Percentiles rank a stretch among this genome's conserved stretches.
phyloP scores from a whole-genome alignment of 1,139 yeast species.

The Candida pseudocylindracea region DNA sequence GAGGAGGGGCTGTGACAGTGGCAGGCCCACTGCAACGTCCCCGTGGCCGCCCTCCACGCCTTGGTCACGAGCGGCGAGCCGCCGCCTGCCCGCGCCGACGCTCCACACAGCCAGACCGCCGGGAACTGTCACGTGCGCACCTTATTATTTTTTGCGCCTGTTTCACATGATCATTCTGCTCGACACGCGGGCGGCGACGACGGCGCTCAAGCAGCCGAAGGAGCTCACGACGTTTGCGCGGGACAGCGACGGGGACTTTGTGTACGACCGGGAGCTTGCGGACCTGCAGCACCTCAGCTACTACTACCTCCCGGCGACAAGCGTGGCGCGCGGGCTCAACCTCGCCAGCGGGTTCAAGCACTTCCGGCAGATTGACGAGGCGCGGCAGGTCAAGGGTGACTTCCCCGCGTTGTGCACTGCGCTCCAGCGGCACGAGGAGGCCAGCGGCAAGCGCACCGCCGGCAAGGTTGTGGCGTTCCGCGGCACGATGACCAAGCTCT shows the following conservation, averaged over 20 bases:
- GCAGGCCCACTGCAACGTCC: too few species aligned
- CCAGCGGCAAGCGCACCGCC: slow-evolving; percentile 19
- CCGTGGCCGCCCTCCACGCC: too few species aligned
- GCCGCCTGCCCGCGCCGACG: too few species aligned
- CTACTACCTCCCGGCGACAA: slow-evolving; percentile 58
- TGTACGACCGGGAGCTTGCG: slow-evolving; percentile 24
- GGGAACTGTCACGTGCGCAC: too few species aligned
- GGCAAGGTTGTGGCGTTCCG: slow-evolving; percentile 66
- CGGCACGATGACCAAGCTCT: slow-evolving; percentile 52
- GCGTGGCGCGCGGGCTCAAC: slow-evolving; percentile 29
- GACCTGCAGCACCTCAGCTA: slow-evolving; percentile 22
- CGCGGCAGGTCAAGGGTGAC: too few species aligned
- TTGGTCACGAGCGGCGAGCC: too few species aligned
- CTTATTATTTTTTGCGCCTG: too few species aligned
- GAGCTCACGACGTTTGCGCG: slow-evolving; percentile 43
- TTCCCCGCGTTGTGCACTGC: slow-evolving; percentile 36
- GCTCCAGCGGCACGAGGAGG: slow-evolving; percentile 29
- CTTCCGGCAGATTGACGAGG: slow-evolving; percentile 35
- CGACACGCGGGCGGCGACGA: slow-evolving; percentile 27
- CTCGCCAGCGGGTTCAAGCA: slow-evolving; percentile 39
- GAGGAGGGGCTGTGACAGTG: too few species aligned
- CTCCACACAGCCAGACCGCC: too few species aligned
- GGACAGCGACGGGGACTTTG: slow-evolving; percentile 21
- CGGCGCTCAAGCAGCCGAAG: slow-evolving; percentile 50
- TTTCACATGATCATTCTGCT: too few species aligned